These are phyloP conservation scores for Echinochloa phyllopogon DNA, from an alignment of 176 grass and related monocot species.

Conservation along the genomic window DNA sequence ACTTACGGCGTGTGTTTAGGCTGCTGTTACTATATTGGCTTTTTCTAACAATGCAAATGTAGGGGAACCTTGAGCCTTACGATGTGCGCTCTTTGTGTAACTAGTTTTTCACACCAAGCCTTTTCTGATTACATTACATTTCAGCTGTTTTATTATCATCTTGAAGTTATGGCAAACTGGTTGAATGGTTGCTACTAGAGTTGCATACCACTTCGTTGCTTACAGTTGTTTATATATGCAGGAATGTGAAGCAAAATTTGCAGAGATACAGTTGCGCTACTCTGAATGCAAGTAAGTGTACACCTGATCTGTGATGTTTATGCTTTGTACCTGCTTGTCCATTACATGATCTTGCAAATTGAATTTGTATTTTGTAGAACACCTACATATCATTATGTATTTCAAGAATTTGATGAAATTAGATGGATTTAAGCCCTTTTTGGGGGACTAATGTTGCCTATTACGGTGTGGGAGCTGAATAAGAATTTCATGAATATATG, in stretches of 20 bases:
- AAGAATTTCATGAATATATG: background rate
- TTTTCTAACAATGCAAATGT: background rate
- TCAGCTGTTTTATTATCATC: background rate
- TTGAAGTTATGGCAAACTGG: constrained; percentile 13
- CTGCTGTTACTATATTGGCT: constrained; percentile 10
- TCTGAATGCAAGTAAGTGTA: constrained; percentile 74
- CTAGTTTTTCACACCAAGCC: constrained; percentile 27
- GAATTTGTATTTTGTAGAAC: constrained; percentile 2
- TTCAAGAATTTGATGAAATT: constrained; percentile 9
- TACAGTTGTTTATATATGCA: constrained; percentile 44
- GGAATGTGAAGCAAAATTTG: constrained; percentile 89
- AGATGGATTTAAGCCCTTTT: constrained; percentile 10
- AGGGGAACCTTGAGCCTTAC: background rate
- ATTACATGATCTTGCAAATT: constrained; percentile 20
- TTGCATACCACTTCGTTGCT: background rate
- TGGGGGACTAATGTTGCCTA: background rate
- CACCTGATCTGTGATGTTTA: constrained; percentile 33
- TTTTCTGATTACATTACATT: constrained; percentile 19
- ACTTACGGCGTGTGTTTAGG: background rate
- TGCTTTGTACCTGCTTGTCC: background rate
- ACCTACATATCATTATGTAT: constrained; percentile 19
- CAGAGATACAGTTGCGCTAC: constrained; percentile 74
- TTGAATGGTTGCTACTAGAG: constrained; percentile 7
- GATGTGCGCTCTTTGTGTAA: background rate
- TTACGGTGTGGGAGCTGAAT: background rate